Percentiles rank a stretch among this genome's conserved stretches.
These are phyloP conservation scores for Cercospora sojina DNA, from an alignment of 2,329 filamentous ascomycete species.

Conservation along the genomic window DNA sequence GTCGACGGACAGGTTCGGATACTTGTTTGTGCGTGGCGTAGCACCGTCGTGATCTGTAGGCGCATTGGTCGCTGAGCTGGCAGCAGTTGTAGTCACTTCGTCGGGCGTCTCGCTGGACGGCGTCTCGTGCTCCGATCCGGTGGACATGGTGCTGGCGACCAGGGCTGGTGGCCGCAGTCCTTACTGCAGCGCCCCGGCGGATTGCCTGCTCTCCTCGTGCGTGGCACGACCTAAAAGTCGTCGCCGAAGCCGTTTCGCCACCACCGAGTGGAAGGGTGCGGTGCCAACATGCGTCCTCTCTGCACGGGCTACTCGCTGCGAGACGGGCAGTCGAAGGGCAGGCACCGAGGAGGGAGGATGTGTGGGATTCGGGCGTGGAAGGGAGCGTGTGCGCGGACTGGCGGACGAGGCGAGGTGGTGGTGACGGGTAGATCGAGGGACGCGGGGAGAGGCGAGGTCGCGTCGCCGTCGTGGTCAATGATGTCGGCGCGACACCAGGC, in stretches of 20 bases:
- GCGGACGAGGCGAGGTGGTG: not conserved
- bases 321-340: not conserved
- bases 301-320: not conserved
- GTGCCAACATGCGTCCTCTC: conserved; percentile 3
- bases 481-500: not conserved
- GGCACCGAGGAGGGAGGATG: not conserved
- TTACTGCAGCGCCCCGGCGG: not conserved
- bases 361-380: not conserved
- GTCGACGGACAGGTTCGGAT: conserved; percentile 9
- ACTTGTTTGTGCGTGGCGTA: conserved; percentile 15
- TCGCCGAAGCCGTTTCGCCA: conserved; percentile 11
- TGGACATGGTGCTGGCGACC: not conserved
- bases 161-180: not conserved
- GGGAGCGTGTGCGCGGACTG: not conserved
- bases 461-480: not conserved
- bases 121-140: not conserved
- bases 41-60: not conserved
- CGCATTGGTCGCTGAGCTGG: conserved; percentile 1
- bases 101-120: conserved; percentile 11
- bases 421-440: not conserved
- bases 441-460: not conserved
- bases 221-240: conserved; percentile 13
- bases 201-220: not conserved
- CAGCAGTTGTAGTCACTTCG: not conserved
- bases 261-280: not conserved